phyloP scores from a whole-genome alignment of 768 basidiomycete species.

The Terana coerulea region DNA sequence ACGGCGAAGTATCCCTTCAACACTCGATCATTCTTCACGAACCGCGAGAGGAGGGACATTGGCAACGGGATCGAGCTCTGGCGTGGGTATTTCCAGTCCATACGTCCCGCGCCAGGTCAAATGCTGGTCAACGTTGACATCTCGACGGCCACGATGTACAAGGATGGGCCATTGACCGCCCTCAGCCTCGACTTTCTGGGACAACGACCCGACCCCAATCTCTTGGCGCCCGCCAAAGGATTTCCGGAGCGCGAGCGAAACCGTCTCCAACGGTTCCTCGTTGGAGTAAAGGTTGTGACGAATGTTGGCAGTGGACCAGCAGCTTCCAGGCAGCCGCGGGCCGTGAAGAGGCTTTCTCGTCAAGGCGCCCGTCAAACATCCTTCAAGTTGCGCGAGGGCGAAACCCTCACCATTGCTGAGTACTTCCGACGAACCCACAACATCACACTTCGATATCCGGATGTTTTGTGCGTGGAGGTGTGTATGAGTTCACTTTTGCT shows the following conservation, averaged over 20 bases:
- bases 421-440: slow-evolving; percentile 57
- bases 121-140: slow-evolving; percentile 78
- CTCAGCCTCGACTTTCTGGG: slow-evolving; percentile 50
- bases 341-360: slow-evolving; percentile 55
- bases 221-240: slow-evolving; percentile 36
- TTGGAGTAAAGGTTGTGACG: slow-evolving; percentile 38
- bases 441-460: slow-evolving; percentile 52
- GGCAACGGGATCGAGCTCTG: slow-evolving; percentile 65
- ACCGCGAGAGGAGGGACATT: slow-evolving; percentile 47
- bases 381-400: slow-evolving; percentile 58
- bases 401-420: slow-evolving; percentile 49
- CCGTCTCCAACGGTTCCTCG: slow-evolving; percentile 51
- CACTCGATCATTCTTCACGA: slow-evolving; percentile 69
- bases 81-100: slow-evolving; percentile 80
- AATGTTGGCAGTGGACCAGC: slow-evolving; percentile 33
- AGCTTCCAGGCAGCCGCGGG: slow-evolving; percentile 42
- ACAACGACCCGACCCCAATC: slow-evolving; percentile 19
- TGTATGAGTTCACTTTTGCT: background rate
- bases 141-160: slow-evolving; percentile 72
- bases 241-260: slow-evolving; percentile 51
- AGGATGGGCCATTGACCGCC: slow-evolving; percentile 51
- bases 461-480: slow-evolving; percentile 67
- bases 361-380: slow-evolving; percentile 49
- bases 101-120: slow-evolving; percentile 63
- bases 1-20: slow-evolving; percentile 66